These are phyloP conservation scores for Pyrenophora graminea DNA, from an alignment of 2,329 filamentous ascomycete genomes.

Conservation along the genomic window DNA sequence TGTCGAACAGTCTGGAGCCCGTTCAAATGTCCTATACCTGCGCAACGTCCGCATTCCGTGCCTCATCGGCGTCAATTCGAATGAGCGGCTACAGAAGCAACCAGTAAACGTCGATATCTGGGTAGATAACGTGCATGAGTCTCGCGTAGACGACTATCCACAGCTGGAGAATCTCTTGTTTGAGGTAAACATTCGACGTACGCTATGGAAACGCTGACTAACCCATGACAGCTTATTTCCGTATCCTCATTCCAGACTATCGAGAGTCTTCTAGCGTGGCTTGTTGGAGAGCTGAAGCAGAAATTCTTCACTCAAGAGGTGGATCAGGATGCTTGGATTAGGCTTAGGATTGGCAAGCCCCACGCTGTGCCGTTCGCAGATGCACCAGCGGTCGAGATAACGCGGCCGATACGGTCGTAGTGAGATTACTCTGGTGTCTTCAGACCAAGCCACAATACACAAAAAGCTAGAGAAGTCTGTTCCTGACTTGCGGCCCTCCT, in stretches of 20 bases:
- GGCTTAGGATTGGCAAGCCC: conserved; percentile 70
- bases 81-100: conserved; percentile 69
- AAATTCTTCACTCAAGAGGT: conserved; percentile 41
- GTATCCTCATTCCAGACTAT: conserved; percentile 53
- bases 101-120: conserved; percentile 66
- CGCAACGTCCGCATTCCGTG: conserved; percentile 66
- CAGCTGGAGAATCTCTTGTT: conserved; percentile 64
- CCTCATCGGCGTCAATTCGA: conserved; percentile 72
- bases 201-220: conserved; percentile 10
- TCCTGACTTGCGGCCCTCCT: conserved; percentile 8
- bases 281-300: conserved; percentile 49
- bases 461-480: conserved; percentile 5
- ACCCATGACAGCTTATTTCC: conserved; percentile 46
- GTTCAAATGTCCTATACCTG: conserved; percentile 53
- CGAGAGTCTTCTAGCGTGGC: conserved; percentile 49
- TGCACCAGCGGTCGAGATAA: conserved; percentile 68
- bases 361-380: conserved; percentile 74
- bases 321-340: conserved; percentile 57
- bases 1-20: conserved; percentile 23
- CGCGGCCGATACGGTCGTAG: conserved; percentile 26
- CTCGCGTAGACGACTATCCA: conserved; percentile 56
- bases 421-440: not conserved
- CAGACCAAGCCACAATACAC: conserved; percentile 8
- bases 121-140: conserved; percentile 57
- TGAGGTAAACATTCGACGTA: conserved; percentile 54